Evolutionary conservation across 2,329 filamentous ascomycete genomes (phyloP).

Genomic region (Graphiopsis chlorocephala): DNA sequence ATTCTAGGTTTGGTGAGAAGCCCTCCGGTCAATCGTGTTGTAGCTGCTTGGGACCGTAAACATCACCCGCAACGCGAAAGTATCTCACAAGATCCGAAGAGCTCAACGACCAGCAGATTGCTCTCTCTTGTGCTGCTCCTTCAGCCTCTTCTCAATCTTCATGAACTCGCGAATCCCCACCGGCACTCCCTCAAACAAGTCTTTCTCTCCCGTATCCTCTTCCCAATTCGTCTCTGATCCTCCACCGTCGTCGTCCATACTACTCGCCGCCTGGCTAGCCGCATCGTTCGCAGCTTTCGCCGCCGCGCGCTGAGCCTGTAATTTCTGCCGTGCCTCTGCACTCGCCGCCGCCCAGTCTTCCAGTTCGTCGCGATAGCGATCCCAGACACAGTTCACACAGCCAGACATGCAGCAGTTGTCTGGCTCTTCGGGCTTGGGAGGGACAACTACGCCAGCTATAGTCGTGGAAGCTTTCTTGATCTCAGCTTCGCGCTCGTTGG

Average conservation of each 20-base stretch:
- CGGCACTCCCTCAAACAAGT: conserved; percentile 76
- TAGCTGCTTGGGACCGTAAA: not conserved
- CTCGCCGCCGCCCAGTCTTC: conserved; percentile 77
- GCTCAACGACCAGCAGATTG: not conserved
- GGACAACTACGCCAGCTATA: conserved; percentile 77
- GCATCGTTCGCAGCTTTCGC: conserved; percentile 26
- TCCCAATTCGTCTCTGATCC: conserved; percentile 70
- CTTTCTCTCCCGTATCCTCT: conserved; percentile 48
- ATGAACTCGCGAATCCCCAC: conserved; percentile 96
- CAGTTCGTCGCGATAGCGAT: conserved; percentile 83
- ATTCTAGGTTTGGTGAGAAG: not conserved
- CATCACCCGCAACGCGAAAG: not conserved
- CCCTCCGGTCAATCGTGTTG: not conserved
- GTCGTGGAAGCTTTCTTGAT: conserved; percentile 56
- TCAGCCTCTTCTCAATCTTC: conserved; percentile 90
- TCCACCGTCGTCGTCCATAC: conserved; percentile 78
- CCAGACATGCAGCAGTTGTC: conserved; percentile 99
- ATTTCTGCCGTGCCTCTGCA: conserved; percentile 58
- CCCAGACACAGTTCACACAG: conserved; percentile 97
- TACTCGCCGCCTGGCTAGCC: conserved; percentile 48
- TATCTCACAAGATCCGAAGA: not conserved
- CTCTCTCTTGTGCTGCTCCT: conserved; percentile 59
- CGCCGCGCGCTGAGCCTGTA: conserved; percentile 10
- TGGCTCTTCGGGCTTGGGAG: conserved; percentile 80
- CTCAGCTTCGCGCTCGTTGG: conserved; percentile 53